phyloP scores from a whole-genome alignment of 257 asterid genomes.

The Hygrophila difformis region DNA sequence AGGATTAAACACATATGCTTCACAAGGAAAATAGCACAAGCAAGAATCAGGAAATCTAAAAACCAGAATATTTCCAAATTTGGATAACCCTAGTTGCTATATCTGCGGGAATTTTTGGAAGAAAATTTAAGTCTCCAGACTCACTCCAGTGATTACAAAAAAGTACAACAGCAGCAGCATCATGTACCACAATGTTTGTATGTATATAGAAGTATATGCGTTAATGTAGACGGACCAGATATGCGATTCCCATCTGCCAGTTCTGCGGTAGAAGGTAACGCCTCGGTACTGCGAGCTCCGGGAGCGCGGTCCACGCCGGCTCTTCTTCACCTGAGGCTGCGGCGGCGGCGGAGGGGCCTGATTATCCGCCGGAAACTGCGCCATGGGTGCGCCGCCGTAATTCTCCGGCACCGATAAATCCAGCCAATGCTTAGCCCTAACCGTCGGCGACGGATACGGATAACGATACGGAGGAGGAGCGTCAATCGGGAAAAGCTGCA shows the following conservation, averaged over 20 bases:
- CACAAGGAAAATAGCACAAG: too few relatives aligned
- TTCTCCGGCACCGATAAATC: conserved; percentile 52
- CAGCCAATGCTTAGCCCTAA: conserved; percentile 44
- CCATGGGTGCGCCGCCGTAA: conserved; percentile 14
- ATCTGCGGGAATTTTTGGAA: neutral
- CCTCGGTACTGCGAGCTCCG: conserved; percentile 96
- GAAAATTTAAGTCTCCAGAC: too few relatives aligned
- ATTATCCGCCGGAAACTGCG: conserved; percentile 20
- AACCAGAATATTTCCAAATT: conserved; percentile 8
- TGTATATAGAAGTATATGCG: conserved; percentile 19
- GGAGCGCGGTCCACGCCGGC: conserved; percentile 97
- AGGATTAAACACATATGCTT: too few relatives aligned
- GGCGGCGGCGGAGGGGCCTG: conserved; percentile 18
- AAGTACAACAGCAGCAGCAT: conserved; percentile 4
- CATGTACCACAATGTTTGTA: neutral
- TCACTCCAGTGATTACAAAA: too few relatives aligned
- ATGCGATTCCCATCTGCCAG: conserved; percentile 99
- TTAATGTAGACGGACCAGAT: conserved; percentile 58
- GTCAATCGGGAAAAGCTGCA: conserved; percentile 57
- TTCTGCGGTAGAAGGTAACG: conserved; percentile 88
- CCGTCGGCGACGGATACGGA: too few relatives aligned
- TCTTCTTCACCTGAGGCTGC: conserved; percentile 57
- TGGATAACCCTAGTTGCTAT: neutral
- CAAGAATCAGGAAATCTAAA: too few relatives aligned
- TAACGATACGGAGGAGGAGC: conserved; percentile 19